Percentiles rank a stretch among this genome's conserved stretches.
Conservation (phyloP, 1,284 basidiomycete species). For the Pascua guehoae region DNA sequence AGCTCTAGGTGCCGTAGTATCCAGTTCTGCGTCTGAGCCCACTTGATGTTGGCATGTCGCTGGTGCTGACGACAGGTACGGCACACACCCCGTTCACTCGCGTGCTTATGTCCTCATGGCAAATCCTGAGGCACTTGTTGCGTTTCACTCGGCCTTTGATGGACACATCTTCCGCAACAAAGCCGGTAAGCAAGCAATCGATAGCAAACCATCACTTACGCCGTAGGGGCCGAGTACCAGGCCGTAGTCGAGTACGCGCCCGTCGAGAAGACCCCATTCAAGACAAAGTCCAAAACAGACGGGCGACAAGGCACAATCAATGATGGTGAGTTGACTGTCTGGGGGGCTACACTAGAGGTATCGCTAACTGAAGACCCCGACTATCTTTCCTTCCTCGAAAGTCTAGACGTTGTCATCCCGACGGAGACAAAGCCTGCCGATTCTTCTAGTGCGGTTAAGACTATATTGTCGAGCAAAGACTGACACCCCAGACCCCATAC, state of each 20-base stretch:
- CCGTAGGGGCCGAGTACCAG: constrained; percentile 73
- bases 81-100: constrained; percentile 77
- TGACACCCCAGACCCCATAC: constrained; percentile 18
- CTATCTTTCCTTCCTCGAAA: constrained; percentile 73
- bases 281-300: constrained; percentile 40
- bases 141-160: constrained; percentile 81
- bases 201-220: not conserved
- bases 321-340: constrained; percentile 29
- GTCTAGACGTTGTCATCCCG: constrained; percentile 41
- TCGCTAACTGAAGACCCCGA: constrained; percentile 61
- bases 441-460: constrained; percentile 58
- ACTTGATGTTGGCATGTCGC: not conserved
- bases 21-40: not conserved
- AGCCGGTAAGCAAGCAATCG: constrained; percentile 57
- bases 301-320: constrained; percentile 44
- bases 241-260: constrained; percentile 93
- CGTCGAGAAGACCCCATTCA: constrained; percentile 64
- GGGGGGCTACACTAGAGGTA: not conserved
- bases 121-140: constrained; percentile 63
- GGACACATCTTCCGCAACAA: constrained; percentile 90
- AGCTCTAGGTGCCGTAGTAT: not conserved
- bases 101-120: constrained; percentile 91
- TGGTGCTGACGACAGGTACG: constrained; percentile 47
- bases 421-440: constrained; percentile 53
- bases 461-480: not conserved